Evolutionary conservation across 2,329 filamentous ascomycete genomes (phyloP), one percentile per base, ranked within the genome.

Genomic region (Exophiala dermatitidis): DNA sequence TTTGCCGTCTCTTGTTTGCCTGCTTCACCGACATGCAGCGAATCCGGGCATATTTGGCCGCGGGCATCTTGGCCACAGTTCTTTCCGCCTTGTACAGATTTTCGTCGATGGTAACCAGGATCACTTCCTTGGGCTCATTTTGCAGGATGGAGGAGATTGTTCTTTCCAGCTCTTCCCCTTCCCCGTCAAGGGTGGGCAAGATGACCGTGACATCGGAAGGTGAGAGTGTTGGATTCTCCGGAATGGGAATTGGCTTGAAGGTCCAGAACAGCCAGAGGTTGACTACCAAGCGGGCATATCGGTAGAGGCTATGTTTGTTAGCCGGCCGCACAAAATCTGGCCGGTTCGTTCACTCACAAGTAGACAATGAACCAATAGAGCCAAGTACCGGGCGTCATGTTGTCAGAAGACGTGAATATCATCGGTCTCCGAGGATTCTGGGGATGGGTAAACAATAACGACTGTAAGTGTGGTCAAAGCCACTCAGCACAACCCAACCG

Each of bases 1-100:
- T 90, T 70, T 97, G 91, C 19, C 91, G 82, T 51, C 91, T 86
- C 76, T 97, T 97, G 75, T 97, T 97, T 62, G 91, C 90, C 67
- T 95, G 90, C 56, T 80, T 77, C 31, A 90, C 87, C 19, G 81
- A 82, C 60, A 64, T 61, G 48, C 61, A 63, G 32, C 61, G 54
- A 31, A 64, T 58, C 12, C 58, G 56, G 19, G 50, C 54, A 28
- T 60, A 53, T 44, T 56, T 46, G 42, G 47, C 50, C 46, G 75
- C 73, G 10, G 75, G 75, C 69, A 79, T 73, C 48, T 71, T 67
- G 48, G 66, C 66, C 59, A 79, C 67, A 69, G 93, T 83, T 59
- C 76, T 74, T 64, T 84, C 72, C 19, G 91, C 78, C 49, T 80
- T 83, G 56, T 81, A 77, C 58, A 84, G 76, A 70, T 93, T 93